Base-by-base conservation (phyloP, 2,329 filamentous ascomycete species). In the Xylaria sp. region DNA sequence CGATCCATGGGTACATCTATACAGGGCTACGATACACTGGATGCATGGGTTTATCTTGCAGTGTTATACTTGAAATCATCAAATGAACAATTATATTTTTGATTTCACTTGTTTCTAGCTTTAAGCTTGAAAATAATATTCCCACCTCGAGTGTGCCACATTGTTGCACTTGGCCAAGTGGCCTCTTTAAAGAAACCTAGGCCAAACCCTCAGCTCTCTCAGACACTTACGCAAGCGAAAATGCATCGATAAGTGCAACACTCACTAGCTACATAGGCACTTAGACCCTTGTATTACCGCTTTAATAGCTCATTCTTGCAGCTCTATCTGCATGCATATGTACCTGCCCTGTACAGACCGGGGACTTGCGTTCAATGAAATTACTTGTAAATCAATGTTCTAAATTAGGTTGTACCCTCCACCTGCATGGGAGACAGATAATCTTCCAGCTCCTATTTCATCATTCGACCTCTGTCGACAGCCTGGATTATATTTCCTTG, bases 391-490 rank as follows among this genome's bases (percentile, higher is more conserved):
- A 58, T n/a, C 23, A 43, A 48, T 54, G 54, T 52, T 46, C 62
- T 52, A 64, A 58, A 25, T 51, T 58, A 43, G 43, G 9, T 52
- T 52, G 59, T 62, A 62, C 41, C 57, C 39, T 66, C 43, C 25
- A 56, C 56, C n/a, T 63, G 39, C 18, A 13, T 33, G 51, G 51
- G 51, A 54, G 54, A 64, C 61, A 59, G 39, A 67, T 61, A 69
- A 67, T 68, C 68, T 60, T 60, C 57, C 12, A 68, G 49, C 65
- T 69, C 69, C 71, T 72, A 69, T 71, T 69, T 20, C 66, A 67
- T 65, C 69, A 69, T 69, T 70, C 65, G 64, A 61, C 68, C 43
- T 49, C 41, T 64, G 60, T 71, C 68, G 62, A 63, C 46, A 56
- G 49, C 43, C 49, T 52, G 15, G 6, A 28, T 41, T 41, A 15